Base-by-base conservation (phyloP, 306 rosid genomes). In the Fragaria ananassa region DNA sequence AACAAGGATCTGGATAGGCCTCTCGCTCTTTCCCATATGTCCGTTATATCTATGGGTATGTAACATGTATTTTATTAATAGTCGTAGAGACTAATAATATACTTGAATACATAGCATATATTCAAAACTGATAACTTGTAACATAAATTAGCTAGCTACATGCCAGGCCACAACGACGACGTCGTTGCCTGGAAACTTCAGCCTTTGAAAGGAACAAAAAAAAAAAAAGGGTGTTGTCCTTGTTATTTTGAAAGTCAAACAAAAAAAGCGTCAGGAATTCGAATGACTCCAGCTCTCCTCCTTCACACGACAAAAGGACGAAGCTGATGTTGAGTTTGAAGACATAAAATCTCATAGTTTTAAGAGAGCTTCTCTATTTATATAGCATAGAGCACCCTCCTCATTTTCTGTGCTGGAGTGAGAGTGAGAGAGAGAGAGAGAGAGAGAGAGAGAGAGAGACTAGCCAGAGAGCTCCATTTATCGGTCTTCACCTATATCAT, bases 201-300 rank as follows among this genome's bases (percentile, higher is more conserved):
- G 9, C 17, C 27, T 19, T 17, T 61, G 37, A 6, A 56, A 8
- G 56, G 42, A 19, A 29, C 5, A 0, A 2, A 61, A 19, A 58
- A 11, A 11, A 31, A 58, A 11, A 11, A 27, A 10, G 11, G 39
- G 46, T 42, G 41, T 41, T 53, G 12, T 10, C 25, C 14, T 49
- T 35, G 8, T 0, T 1, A 60, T 60, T 12, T 60, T 29, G 29
- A 4, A 44, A 68, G 80, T 76, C 80, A 76, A 76, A 57, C 62
- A 69, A 42, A 42, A 19, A 14, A 6, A 1, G 17, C 6, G 2
- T 63, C 5, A 37, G 3, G 25, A 25, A 64, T 6, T 39, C 6
- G 10, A 34, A 67, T 7, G 25, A 64, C 13, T 35, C 23, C 44
- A 17, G 34, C 25, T 64, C 45, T 35, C 46, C 45, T 35, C 46